Conservation (phyloP, 768 basidiomycete species). For the Suillus spraguei region DNA sequence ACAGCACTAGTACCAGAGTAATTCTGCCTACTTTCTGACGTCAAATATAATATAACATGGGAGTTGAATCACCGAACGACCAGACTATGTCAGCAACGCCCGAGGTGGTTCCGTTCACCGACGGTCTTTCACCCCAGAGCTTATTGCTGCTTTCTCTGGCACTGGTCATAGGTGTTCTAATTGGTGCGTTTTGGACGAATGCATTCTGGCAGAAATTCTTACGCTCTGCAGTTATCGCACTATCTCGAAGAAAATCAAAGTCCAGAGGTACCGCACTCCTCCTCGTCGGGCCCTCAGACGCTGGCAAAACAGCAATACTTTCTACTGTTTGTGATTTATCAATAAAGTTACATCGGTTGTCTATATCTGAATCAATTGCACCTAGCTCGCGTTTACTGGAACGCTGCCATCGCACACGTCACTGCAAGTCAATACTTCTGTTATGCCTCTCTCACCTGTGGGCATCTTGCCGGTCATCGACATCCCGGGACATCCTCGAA, state of each 20-base stretch:
- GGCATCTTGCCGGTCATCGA: slow-evolving; percentile 63
- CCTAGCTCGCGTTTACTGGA: slow-evolving; percentile 66
- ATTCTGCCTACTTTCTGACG: not conserved
- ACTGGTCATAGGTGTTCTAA: slow-evolving; percentile 44
- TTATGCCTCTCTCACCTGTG: slow-evolving; percentile 44
- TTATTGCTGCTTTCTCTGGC: slow-evolving; percentile 45
- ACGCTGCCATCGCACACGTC: slow-evolving; percentile 74
- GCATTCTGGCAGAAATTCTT: not conserved
- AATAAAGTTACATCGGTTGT: slow-evolving; percentile 13
- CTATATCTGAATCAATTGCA: slow-evolving; percentile 9
- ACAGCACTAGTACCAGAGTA: not conserved
- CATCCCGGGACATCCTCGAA: slow-evolving; percentile 84
- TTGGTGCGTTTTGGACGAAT: slow-evolving; percentile 38
- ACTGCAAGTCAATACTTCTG: slow-evolving; percentile 67
- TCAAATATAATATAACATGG: slow-evolving; percentile 17
- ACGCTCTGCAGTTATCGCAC: slow-evolving; percentile 35
- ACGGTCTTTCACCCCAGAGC: slow-evolving; percentile 41
- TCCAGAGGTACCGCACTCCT: slow-evolving; percentile 64
- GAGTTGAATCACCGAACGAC: slow-evolving; percentile 4
- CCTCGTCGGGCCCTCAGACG: slow-evolving; percentile 74
- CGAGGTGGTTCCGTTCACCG: slow-evolving; percentile 38
- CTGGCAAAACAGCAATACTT: slow-evolving; percentile 81
- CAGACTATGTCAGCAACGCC: slow-evolving; percentile 26
- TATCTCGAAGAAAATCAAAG: slow-evolving; percentile 44
- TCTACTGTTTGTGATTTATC: slow-evolving; percentile 54